Base-by-base conservation (phyloP, 208 protist species). In the Acanthamoeba lenticulata region DNA sequence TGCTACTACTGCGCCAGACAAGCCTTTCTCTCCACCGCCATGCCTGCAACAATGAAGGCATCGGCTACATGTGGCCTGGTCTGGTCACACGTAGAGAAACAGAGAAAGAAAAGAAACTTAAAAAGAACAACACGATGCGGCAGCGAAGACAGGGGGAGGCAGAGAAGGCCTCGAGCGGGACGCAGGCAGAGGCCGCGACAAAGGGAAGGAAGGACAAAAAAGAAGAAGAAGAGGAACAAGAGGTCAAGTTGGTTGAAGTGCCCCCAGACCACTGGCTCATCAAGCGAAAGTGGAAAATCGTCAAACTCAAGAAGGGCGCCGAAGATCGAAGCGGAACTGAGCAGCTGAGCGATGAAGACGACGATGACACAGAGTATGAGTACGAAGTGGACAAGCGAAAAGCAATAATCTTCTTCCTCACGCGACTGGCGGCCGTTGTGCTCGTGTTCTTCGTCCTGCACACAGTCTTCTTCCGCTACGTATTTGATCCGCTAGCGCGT, bases 251-350 rank as follows among this genome's bases (percentile, higher is more conserved):
- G 34, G 27, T 81, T 0, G 69, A 81, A 36, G 69, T 81, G 69
- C 69, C 69, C 5, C 27, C 69, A 0, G 69, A 81, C 38, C 69
- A 81, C 69, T 81, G 69, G 69, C 69, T 81, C 69, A 81, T 81
- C 69, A 81, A 81, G 69, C 69, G 69, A 7, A 40, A 29, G 21
- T 81, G 69, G 69, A 44, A 45, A 45, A 81, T 81, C 69, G 69
- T 81, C 2, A 81, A 45, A 45, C 34, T 21, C 11, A 81, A 81
- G 36, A 45, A 47, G 24, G 32, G 7, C 0, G 52, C 52, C 21
- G 19, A 45, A 47, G 38, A 32, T 40, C 36, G 24, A 81, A 45
- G 4, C 40, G 34, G 44, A 47, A 36, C 5, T 29, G 69, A 47
- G 21, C 34, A 21, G 17, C 17, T 11, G 9, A 42, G 44, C 19